These are phyloP conservation scores for Komagataella pseudopastoris DNA, from an alignment of 805 yeast species.

Conservation along the genomic window DNA sequence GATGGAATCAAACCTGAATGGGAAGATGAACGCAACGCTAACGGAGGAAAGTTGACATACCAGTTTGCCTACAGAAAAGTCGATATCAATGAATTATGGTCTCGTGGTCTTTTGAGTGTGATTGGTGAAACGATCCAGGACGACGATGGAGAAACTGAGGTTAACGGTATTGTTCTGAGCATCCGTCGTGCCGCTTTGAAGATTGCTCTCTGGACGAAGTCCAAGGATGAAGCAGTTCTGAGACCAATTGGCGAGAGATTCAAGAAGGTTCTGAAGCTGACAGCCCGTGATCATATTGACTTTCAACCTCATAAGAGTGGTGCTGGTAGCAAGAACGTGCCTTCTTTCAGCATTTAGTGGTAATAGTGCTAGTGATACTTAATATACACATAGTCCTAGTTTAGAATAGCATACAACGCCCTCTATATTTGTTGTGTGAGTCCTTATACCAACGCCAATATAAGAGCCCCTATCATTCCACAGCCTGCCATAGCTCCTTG, in stretches of 20 bases:
- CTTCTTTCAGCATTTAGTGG: background rate
- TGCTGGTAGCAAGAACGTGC: background rate
- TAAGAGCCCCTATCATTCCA: conserved; percentile 1
- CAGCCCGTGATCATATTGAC: conserved; percentile 67
- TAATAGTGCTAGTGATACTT: background rate
- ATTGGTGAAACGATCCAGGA: conserved; percentile 92
- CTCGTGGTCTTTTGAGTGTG: conserved; percentile 73
- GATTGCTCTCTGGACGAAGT: conserved; percentile 88
- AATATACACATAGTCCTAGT: background rate
- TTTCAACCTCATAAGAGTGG: conserved; percentile 40
- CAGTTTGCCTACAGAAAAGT: conserved; percentile 49
- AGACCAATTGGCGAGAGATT: conserved; percentile 74
- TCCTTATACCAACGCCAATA: conserved; percentile 1
- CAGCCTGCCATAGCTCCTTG: background rate
- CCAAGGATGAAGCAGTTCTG: conserved; percentile 50
- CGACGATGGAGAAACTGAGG: conserved; percentile 51
- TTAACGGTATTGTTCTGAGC: conserved; percentile 88
- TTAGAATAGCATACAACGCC: background rate
- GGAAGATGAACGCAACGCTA: conserved; percentile 82
- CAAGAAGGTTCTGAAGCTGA: conserved; percentile 70
- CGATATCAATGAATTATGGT: conserved; percentile 84
- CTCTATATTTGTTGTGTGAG: background rate
- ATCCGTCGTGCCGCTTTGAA: conserved; percentile 73
- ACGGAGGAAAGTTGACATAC: conserved; percentile 93
- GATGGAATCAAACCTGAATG: conserved; percentile 95